Evolutionary conservation across 768 basidiomycete genomes (phyloP).

Genomic region (Amanita fuliginea): DNA sequence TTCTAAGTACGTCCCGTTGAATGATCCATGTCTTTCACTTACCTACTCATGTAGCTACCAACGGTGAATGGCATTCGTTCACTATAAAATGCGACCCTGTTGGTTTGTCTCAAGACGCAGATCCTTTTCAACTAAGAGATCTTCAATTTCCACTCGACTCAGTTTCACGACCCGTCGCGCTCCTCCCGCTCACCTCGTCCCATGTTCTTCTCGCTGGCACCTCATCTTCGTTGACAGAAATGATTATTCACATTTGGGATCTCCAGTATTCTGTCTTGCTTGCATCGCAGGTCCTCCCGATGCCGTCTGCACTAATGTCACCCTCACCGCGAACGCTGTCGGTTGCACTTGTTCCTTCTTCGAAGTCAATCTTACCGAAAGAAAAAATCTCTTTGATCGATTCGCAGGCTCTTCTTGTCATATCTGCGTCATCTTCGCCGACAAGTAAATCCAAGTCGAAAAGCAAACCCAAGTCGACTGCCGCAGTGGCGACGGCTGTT

Average conservation of each 20-base stretch:
- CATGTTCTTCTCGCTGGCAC: slow-evolving; percentile 44
- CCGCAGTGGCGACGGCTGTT: slow-evolving; percentile 26
- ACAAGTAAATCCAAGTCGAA: neutral
- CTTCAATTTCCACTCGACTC: slow-evolving; percentile 12
- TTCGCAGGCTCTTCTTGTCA: slow-evolving; percentile 41
- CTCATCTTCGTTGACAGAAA: slow-evolving; percentile 26
- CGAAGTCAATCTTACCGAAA: neutral
- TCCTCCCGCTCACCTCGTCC: slow-evolving; percentile 44
- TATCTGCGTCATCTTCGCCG: slow-evolving; percentile 14
- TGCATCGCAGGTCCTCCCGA: slow-evolving; percentile 36
- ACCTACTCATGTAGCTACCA: slow-evolving; percentile 21
- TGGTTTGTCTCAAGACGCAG: slow-evolving; percentile 8
- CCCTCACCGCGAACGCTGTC: slow-evolving; percentile 9
- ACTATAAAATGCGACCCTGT: slow-evolving; percentile 19
- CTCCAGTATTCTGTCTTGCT: slow-evolving; percentile 56
- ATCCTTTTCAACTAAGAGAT: slow-evolving; percentile 15
- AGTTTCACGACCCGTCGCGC: slow-evolving; percentile 17
- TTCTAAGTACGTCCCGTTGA: slow-evolving; percentile 30
- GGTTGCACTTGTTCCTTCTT: slow-evolving; percentile 12
- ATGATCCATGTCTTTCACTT: neutral
- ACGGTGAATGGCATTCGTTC: slow-evolving; percentile 32
- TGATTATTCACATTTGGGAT: slow-evolving; percentile 57
- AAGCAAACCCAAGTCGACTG: slow-evolving; percentile 3
- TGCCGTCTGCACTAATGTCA: slow-evolving; percentile 31
- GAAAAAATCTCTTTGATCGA: slow-evolving; percentile 9